A percentile compares a stretch with the other conserved stretches of the same genome.
Conservation (phyloP, 345 rosid genomes). For the Mallotus nudiflorus region DNA sequence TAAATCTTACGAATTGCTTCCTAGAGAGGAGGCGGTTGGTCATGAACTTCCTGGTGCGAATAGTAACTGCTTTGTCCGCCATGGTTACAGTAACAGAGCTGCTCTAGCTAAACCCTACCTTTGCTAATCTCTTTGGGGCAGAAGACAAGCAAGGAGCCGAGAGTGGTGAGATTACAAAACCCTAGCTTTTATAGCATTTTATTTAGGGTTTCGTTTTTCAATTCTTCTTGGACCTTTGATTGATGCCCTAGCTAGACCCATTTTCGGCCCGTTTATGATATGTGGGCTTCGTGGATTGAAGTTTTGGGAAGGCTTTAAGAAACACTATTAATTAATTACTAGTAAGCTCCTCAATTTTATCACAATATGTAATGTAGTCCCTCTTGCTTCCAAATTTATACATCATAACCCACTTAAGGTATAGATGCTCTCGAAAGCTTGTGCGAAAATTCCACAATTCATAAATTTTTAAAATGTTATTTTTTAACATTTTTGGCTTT, state of each 20-base stretch:
- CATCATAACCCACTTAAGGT: too few relatives aligned
- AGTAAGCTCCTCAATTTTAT: too few relatives aligned
- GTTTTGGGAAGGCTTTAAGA: background rate
- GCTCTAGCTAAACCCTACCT: too few relatives aligned
- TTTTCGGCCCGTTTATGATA: background rate
- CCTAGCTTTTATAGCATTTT: slow-evolving; percentile 24
- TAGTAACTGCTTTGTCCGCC: slow-evolving; percentile 94
- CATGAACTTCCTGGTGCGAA: slow-evolving; percentile 92
- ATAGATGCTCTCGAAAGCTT: too few relatives aligned
- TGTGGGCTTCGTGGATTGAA: background rate
- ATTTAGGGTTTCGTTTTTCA: slow-evolving; percentile 22
- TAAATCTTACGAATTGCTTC: slow-evolving; percentile 84
- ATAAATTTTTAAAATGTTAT: too few relatives aligned
- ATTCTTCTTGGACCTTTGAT: too few relatives aligned
- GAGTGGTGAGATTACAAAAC: background rate
- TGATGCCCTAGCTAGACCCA: background rate
- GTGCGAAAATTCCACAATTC: too few relatives aligned
- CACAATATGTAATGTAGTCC: too few relatives aligned
- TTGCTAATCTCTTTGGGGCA: background rate
- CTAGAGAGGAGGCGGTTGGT: slow-evolving; percentile 97
- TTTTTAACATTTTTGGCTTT: too few relatives aligned
- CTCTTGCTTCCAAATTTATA: too few relatives aligned
- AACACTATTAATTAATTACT: background rate
- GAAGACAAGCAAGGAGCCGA: background rate
- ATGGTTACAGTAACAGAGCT: too few relatives aligned